Conservation (phyloP, 2,329 filamentous ascomycete species). For the Decorospora gaudefroyi region DNA sequence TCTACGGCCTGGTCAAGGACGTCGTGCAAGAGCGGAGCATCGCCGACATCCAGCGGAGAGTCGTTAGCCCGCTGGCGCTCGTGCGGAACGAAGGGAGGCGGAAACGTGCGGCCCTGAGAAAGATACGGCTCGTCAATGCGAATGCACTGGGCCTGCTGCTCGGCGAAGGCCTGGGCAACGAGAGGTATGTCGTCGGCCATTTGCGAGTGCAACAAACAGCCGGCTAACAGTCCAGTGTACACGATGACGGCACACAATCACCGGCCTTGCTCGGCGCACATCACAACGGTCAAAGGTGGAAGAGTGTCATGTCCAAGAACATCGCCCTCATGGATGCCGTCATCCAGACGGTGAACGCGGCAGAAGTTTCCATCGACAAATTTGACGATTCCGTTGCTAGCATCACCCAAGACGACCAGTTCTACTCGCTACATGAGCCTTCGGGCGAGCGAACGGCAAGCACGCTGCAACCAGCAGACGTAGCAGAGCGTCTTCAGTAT, state of each 20-base stretch:
- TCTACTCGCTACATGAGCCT: slow-evolving; percentile 50
- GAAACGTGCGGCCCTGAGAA: slow-evolving; percentile 73
- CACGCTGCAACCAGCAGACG: slow-evolving; percentile 54
- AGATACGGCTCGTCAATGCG: slow-evolving; percentile 77
- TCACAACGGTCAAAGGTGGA: slow-evolving; percentile 63
- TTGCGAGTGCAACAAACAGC: background rate
- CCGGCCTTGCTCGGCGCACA: slow-evolving; percentile 51
- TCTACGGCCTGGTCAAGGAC: slow-evolving; percentile 79
- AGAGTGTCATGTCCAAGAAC: slow-evolving; percentile 76
- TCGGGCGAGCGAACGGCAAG: slow-evolving; percentile 42
- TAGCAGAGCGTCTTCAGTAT: slow-evolving; percentile 68
- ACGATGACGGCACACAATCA: slow-evolving; percentile 60
- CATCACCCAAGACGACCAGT: slow-evolving; percentile 58
- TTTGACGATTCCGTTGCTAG: slow-evolving; percentile 62
- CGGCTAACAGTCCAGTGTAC: slow-evolving; percentile 58
- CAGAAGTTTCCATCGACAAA: slow-evolving; percentile 60
- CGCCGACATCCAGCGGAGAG: slow-evolving; percentile 68
- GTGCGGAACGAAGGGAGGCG: slow-evolving; percentile 73
- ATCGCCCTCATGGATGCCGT: slow-evolving; percentile 87
- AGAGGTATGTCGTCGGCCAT: slow-evolving; percentile 39
- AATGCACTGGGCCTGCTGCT: slow-evolving; percentile 86
- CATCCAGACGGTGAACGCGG: slow-evolving; percentile 68
- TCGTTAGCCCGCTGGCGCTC: slow-evolving; percentile 78
- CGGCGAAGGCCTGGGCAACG: slow-evolving; percentile 75
- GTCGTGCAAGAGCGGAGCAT: slow-evolving; percentile 75